These are phyloP conservation scores for Baudoinia panamericana DNA, from an alignment of 495 filamentous ascomycete species.

Conservation along the genomic window DNA sequence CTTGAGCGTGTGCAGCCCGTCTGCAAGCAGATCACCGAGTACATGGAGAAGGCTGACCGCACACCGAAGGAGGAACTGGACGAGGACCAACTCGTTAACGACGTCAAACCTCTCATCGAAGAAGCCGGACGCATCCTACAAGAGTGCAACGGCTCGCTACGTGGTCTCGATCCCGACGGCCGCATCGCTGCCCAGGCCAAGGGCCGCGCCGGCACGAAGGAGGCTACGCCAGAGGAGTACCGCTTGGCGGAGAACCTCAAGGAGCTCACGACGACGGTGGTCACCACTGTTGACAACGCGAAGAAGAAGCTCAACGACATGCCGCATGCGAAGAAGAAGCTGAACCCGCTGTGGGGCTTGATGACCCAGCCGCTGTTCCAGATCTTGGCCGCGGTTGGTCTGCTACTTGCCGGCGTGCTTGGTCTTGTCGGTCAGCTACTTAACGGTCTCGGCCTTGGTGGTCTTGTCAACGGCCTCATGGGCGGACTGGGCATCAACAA, in stretches of 20 bases:
- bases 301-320: slow-evolving; percentile 79
- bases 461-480: slow-evolving; percentile 63
- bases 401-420: slow-evolving; percentile 71
- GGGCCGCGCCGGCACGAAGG: slow-evolving; percentile 61
- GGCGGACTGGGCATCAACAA: slow-evolving; percentile 70
- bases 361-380: slow-evolving; percentile 79
- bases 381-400: slow-evolving; percentile 80
- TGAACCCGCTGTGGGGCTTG: slow-evolving; percentile 77
- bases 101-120: slow-evolving; percentile 77
- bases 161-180: slow-evolving; percentile 81
- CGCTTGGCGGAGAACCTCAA: slow-evolving; percentile 72
- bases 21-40: slow-evolving; percentile 76
- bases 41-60: slow-evolving; percentile 65
- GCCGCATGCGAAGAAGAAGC: slow-evolving; percentile 86
- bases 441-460: slow-evolving; percentile 73
- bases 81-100: slow-evolving; percentile 73
- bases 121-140: slow-evolving; percentile 67
- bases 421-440: slow-evolving; percentile 68
- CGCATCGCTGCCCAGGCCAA: slow-evolving; percentile 76
- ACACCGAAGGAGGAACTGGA: slow-evolving; percentile 84
- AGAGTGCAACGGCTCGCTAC: slow-evolving; percentile 82
- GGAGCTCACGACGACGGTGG: slow-evolving; percentile 49
- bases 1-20: slow-evolving; percentile 74
- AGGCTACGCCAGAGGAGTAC: slow-evolving; percentile 79
- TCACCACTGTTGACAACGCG: slow-evolving; percentile 71